phyloP scores from a whole-genome alignment of 2,329 filamentous ascomycete genomes.

The Thielaviopsis musarum region DNA sequence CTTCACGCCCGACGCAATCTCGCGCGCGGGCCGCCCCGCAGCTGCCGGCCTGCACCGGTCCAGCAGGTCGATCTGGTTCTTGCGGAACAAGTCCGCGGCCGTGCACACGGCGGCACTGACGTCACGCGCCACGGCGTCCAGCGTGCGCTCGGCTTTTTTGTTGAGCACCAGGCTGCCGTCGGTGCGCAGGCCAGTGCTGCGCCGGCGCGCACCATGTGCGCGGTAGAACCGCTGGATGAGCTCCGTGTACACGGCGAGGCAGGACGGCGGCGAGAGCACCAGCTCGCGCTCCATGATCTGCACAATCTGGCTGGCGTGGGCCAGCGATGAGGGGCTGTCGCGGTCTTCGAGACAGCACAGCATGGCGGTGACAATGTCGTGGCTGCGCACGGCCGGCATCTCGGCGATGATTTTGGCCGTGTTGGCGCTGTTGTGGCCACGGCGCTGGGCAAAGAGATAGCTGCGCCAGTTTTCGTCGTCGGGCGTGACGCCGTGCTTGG shows the following conservation, averaged over 20 bases:
- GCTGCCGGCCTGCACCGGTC: background rate
- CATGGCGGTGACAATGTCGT: slow-evolving; percentile 10
- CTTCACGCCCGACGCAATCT: slow-evolving; percentile 3
- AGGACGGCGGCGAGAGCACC: slow-evolving; percentile 13
- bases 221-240: slow-evolving; percentile 9
- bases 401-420: slow-evolving; percentile 40
- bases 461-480: slow-evolving; percentile 54
- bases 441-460: slow-evolving; percentile 50
- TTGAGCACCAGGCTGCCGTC: background rate
- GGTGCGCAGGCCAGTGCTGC: background rate
- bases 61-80: slow-evolving; percentile 8
- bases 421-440: slow-evolving; percentile 46
- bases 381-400: slow-evolving; percentile 28
- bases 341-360: slow-evolving; percentile 51
- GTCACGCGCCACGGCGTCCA: background rate
- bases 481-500: slow-evolving; percentile 42
- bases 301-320: slow-evolving; percentile 47
- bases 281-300: slow-evolving; percentile 33
- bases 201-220: background rate
- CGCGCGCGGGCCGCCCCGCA: background rate
- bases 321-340: slow-evolving; percentile 53
- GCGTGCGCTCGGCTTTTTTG: background rate
- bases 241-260: slow-evolving; percentile 2
- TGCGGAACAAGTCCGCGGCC: background rate
- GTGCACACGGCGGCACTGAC: background rate